phyloP scores from a whole-genome alignment of 257 asterid species.

The Ligustrum vulgare region DNA sequence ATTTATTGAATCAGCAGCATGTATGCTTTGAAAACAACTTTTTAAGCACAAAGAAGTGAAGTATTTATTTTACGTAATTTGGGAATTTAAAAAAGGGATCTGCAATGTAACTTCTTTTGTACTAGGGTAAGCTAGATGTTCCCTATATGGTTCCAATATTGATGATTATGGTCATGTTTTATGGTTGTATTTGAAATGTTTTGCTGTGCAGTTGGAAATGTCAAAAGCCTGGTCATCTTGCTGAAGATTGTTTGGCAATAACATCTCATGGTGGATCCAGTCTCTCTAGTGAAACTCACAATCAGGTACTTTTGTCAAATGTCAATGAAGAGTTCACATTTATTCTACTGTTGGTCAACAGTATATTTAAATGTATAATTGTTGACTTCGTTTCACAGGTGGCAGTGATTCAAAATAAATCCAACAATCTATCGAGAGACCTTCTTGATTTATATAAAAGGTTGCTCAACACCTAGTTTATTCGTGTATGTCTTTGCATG shows the following conservation, averaged over 20 bases:
- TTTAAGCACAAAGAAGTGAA: conserved; percentile 18
- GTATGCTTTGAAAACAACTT: neutral
- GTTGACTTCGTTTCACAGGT: conserved; percentile 38
- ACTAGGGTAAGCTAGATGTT: neutral
- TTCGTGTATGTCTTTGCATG: conserved; percentile 11
- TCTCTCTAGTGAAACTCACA: conserved; percentile 34
- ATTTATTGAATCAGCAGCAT: conserved; percentile 2
- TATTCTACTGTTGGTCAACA: neutral
- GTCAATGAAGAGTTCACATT: neutral
- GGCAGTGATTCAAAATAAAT: conserved; percentile 33
- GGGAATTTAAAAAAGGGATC: conserved; percentile 3
- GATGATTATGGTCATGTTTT: neutral
- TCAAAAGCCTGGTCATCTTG: conserved; percentile 84
- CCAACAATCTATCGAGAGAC: conserved; percentile 47
- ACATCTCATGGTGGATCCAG: conserved; percentile 34
- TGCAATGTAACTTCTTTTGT: neutral
- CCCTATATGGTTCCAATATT: neutral
- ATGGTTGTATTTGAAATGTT: neutral
- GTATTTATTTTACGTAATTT: neutral
- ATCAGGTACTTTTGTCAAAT: conserved; percentile 29
- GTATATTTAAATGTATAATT: conserved; percentile 1
- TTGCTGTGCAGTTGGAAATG: conserved; percentile 76
- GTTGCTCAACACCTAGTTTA: conserved; percentile 37
- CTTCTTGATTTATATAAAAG: conserved; percentile 80
- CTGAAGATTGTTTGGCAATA: conserved; percentile 77